phyloP scores from a whole-genome alignment of 345 rosid genomes.

The Lepidium didymum region DNA sequence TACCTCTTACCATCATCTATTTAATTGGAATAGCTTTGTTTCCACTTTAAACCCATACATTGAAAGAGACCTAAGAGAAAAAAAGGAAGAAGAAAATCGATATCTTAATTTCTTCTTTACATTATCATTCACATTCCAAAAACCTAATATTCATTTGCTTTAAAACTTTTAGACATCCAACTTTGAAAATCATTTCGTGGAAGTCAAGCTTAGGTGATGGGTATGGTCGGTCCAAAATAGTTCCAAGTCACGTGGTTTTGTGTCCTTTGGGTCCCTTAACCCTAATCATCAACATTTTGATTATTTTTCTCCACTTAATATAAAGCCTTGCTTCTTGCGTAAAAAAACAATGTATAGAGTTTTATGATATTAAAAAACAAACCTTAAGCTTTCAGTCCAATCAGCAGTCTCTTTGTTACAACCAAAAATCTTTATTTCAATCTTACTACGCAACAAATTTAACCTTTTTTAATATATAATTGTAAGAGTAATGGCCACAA shows the following conservation, averaged over 20 bases:
- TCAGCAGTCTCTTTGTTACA: neutral
- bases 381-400: neutral
- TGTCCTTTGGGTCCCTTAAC: conserved; percentile 25
- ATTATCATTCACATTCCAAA: neutral
- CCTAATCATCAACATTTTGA: conserved; percentile 25
- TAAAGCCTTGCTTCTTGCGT: conserved; percentile 8
- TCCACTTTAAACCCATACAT: conserved; percentile 16
- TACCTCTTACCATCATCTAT: conserved; percentile 1
- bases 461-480: too few relatives aligned
- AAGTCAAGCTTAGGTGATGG: conserved; percentile 24
- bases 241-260: conserved; percentile 24
- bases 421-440: neutral
- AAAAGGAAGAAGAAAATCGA: neutral
- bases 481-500: too few relatives aligned
- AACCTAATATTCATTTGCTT: conserved; percentile 11
- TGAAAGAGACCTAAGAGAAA: conserved; percentile 3
- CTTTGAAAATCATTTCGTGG: conserved; percentile 15
- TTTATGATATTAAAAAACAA: neutral
- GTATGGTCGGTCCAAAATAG: conserved; percentile 23
- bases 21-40: conserved; percentile 6
- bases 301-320: conserved; percentile 19
- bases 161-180: neutral
- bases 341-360: neutral
- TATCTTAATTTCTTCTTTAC: conserved; percentile 2
- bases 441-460: neutral